A percentile compares a stretch with the other conserved stretches of the same genome.
phyloP scores from a whole-genome alignment of 2,329 filamentous ascomycete species.

The Fusarium transvaalense region DNA sequence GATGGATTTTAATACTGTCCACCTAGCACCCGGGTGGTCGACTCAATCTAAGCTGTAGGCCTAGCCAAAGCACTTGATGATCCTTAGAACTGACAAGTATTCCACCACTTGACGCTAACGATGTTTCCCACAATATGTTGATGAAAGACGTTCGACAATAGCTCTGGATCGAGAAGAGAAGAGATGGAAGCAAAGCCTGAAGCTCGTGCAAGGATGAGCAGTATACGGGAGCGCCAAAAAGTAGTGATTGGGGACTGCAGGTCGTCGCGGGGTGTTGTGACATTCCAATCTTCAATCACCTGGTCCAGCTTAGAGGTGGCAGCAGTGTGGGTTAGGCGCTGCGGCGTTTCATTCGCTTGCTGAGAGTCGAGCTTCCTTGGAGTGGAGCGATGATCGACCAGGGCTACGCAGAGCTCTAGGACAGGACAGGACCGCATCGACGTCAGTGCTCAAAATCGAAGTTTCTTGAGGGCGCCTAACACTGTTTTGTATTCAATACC shows the following conservation, averaged over 20 bases:
- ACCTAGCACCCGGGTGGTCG: not conserved
- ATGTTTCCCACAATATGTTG: conserved; percentile 1
- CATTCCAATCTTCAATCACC: conserved; percentile 50
- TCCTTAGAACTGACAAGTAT: not conserved
- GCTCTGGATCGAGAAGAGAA: conserved; percentile 11
- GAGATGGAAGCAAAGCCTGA: not conserved
- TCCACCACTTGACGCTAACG: not conserved
- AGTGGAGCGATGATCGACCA: conserved; percentile 51
- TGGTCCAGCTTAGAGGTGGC: conserved; percentile 46
- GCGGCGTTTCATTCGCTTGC: conserved; percentile 53
- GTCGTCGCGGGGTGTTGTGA: conserved; percentile 48
- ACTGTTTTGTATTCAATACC: conserved; percentile 19
- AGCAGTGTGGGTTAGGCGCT: conserved; percentile 51
- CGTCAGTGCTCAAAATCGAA: conserved; percentile 45
- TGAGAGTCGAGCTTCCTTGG: conserved; percentile 43
- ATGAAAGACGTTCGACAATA: conserved; percentile 10
- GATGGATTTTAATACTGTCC: conserved; percentile 12
- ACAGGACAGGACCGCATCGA: conserved; percentile 40
- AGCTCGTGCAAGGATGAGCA: conserved; percentile 40
- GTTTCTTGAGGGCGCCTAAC: conserved; percentile 33
- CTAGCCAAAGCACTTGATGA: conserved; percentile 1
- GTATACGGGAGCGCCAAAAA: conserved; percentile 43
- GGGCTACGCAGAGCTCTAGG: conserved; percentile 46
- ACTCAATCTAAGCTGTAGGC: conserved; percentile 18
- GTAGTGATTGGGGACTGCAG: conserved; percentile 44